Percentiles rank a stretch among this genome's conserved stretches.
These are phyloP conservation scores for Sporopachydermia quercuum DNA, from an alignment of 805 yeast genomes.

Conservation along the genomic window DNA sequence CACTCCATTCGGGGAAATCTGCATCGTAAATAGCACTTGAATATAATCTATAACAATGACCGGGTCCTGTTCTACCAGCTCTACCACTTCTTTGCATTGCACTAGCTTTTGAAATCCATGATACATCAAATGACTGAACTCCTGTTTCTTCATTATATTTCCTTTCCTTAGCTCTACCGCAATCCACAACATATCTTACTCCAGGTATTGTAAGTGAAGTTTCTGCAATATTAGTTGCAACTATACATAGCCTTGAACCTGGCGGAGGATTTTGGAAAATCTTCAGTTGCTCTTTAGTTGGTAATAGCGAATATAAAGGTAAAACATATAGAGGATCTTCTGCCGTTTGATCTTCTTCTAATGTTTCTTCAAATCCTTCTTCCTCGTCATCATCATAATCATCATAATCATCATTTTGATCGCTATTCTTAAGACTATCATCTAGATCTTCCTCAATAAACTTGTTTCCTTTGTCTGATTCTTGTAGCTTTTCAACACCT, in stretches of 20 bases:
- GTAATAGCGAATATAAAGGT: conserved; percentile 82
- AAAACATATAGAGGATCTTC: conserved; percentile 74
- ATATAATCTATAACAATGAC: conserved; percentile 84
- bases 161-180: conserved; percentile 89
- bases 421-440: conserved; percentile 20
- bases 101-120: conserved; percentile 90
- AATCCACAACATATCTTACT: conserved; percentile 84
- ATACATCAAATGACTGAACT: conserved; percentile 82
- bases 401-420: conserved; percentile 18
- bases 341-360: conserved; percentile 56
- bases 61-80: conserved; percentile 98
- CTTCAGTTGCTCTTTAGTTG: conserved; percentile 91
- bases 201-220: conserved; percentile 95
- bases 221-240: conserved; percentile 96
- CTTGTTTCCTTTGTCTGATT: conserved; percentile 8
- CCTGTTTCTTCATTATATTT: conserved; percentile 70
- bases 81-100: conserved; percentile 93
- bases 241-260: conserved; percentile 77
- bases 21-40: conserved; percentile 90
- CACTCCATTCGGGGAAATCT: conserved; percentile 67
- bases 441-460: conserved; percentile 19
- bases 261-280: conserved; percentile 77
- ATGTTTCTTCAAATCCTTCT: conserved; percentile 57
- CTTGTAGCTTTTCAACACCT: conserved; percentile 13
- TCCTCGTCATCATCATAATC: conserved; percentile 34